Evolutionary conservation across 176 grass and related monocot genomes (phyloP), one percentile per base, ranked within the genome.

Genomic region (Puccinellia tenuiflora): DNA sequence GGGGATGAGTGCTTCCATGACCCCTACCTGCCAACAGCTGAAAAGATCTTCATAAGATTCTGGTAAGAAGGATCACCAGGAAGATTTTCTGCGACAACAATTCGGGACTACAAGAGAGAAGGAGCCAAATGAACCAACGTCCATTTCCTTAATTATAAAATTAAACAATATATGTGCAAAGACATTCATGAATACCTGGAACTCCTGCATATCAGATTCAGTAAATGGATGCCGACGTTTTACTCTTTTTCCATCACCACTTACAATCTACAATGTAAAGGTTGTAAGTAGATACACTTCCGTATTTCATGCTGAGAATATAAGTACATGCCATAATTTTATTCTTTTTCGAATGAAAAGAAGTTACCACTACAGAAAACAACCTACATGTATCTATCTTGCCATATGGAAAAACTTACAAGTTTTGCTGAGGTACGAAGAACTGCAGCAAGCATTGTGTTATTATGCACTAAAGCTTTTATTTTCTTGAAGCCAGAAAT

Each of bases 401-500:
- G 21, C 16, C n/a, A 75, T 53, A 40, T 80, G 16, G 13, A 43
- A 68, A 40, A 81, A 88, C 89, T 87, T 88, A 96, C 96, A 77
- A 99, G 96, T 82, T 99, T 99, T 83, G 89, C 87, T 68, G 96
- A 99, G 70, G 89, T 88, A 42, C 83, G 83, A 57, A 99, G 96
- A 83, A 91, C 80, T 42, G 81, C 84, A 53, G 93, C 96, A 85
- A 99, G 96, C 83, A 85, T 88, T 25, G 69, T 71, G 35, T 92
- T 93, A 75, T 84, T 87, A 68, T 88, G 89, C 37, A 99, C 83
- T 31, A 93, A 76, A 84, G 93, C 87, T 89, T 93, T 99, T 75
- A 99, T 93, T 92, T 99, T 99, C 93, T 99, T 99, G 84, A 99
- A 99, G 35, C 77, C 77, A 31, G 93, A 87, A 86, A 99, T 93